Evolutionary conservation across 2,329 filamentous ascomycete genomes (phyloP).

Genomic region (Hysterium pulicare): DNA sequence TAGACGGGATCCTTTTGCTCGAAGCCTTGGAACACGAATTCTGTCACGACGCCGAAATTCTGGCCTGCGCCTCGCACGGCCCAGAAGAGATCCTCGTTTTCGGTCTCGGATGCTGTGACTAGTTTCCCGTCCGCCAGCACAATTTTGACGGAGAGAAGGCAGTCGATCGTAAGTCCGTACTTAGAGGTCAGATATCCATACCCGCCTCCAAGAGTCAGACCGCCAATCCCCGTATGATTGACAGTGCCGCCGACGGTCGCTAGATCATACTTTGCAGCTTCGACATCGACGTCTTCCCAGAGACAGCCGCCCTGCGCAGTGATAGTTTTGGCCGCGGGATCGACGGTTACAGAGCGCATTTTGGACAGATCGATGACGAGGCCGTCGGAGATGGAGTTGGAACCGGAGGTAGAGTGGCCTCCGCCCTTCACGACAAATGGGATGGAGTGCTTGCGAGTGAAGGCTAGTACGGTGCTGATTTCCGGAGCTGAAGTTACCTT

Average conservation of each 20-base stretch:
- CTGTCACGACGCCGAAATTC: slow-evolving; percentile 46
- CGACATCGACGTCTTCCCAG: slow-evolving; percentile 55
- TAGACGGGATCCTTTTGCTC: slow-evolving; percentile 30
- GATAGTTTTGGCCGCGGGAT: slow-evolving; percentile 45
- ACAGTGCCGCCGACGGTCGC: slow-evolving; percentile 62
- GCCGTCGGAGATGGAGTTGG: slow-evolving; percentile 50
- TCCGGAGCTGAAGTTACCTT: slow-evolving; percentile 17
- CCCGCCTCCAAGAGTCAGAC: slow-evolving; percentile 50
- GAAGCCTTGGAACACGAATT: slow-evolving; percentile 42
- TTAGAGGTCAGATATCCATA: slow-evolving; percentile 55
- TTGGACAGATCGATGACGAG: slow-evolving; percentile 55
- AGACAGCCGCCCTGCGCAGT: slow-evolving; percentile 51
- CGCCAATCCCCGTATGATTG: slow-evolving; percentile 61
- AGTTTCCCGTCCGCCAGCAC: slow-evolving; percentile 42
- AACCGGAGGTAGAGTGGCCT: slow-evolving; percentile 54
- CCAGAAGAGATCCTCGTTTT: slow-evolving; percentile 52
- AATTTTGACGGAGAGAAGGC: slow-evolving; percentile 38
- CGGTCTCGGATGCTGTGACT: slow-evolving; percentile 37
- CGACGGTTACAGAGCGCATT: slow-evolving; percentile 51
- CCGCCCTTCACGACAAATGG: slow-evolving; percentile 55
- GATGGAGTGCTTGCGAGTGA: slow-evolving; percentile 32
- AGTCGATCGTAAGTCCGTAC: slow-evolving; percentile 55
- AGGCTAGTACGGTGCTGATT: slow-evolving; percentile 20
- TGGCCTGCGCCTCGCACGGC: slow-evolving; percentile 45
- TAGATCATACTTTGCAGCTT: slow-evolving; percentile 49